phyloP scores from a whole-genome alignment of 1,139 yeast genomes.

The Suhomyces bribrorum region DNA sequence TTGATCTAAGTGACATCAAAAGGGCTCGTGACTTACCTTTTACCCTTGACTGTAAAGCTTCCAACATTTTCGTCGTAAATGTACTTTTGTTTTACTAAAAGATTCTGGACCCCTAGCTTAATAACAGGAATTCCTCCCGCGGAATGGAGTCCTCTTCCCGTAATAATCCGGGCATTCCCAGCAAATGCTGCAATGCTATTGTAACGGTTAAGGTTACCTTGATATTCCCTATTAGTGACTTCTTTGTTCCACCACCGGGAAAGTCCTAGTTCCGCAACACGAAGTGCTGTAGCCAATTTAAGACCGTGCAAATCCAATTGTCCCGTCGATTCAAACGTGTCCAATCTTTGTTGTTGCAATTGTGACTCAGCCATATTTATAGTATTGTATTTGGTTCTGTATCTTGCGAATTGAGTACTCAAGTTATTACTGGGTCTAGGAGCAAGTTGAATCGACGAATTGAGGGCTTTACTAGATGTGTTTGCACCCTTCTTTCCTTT shows the following conservation, averaged over 20 bases:
- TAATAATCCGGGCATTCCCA: conserved; percentile 43
- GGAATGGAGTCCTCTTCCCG: conserved; percentile 69
- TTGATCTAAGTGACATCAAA: too few species aligned
- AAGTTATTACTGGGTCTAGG: conserved; percentile 4
- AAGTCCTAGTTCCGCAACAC: conserved; percentile 32
- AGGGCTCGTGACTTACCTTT: not conserved
- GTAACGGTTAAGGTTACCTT: conserved; percentile 36
- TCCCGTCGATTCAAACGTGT: conserved; percentile 14
- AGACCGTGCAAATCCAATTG: conserved; percentile 56
- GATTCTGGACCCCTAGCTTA: conserved; percentile 37
- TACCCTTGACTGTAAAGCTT: conserved; percentile 35
- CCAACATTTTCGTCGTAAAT: conserved; percentile 48
- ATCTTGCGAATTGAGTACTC: conserved; percentile 15
- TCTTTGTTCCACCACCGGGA: conserved; percentile 60
- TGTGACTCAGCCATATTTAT: conserved; percentile 6
- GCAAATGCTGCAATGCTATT: conserved; percentile 35
- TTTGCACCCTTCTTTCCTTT: not conserved
- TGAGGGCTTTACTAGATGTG: not conserved
- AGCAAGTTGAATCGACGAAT: not conserved
- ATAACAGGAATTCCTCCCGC: conserved; percentile 51
- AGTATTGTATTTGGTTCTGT: conserved; percentile 8
- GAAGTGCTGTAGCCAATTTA: conserved; percentile 45
- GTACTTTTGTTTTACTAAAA: conserved; percentile 35
- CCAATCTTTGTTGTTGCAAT: conserved; percentile 3
- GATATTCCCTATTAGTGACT: conserved; percentile 35